Evolutionary conservation across 2,329 filamentous ascomycete genomes (phyloP), one percentile per base, ranked within the genome.

Genomic region (Eutypella sp.): DNA sequence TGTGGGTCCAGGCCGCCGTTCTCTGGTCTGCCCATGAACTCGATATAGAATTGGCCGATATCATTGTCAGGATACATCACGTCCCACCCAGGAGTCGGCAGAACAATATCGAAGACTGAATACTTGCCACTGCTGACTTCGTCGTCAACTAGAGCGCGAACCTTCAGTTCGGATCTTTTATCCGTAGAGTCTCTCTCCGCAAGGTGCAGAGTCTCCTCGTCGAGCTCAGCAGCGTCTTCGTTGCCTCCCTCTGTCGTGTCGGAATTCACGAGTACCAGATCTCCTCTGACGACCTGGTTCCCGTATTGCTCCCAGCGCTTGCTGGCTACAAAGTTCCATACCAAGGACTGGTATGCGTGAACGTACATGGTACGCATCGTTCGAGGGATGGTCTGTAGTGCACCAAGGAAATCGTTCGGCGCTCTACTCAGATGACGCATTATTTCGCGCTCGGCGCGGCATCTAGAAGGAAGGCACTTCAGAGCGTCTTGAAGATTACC

Each of bases 311-410:
- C 79, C 85, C 89, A 95, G 40, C 93, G 85, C 56, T 85, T 82
- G 53, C 87, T 89, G 2, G 82, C 88, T 11, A 82, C 87, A 54
- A 82, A 80, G 69, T 99, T 99, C 92, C 92, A 99, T 8, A 99
- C 84, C 31, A 90, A 79, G 5, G 88, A 95, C 66, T 99, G 93
- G 67, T 96, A 97, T 5, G 93, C 92, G 65, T 99, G 93, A 15
- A 96, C 84, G 63, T 97, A 99, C 87, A 99, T 96, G 47, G 89
- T 80, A 37, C 90, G 81, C 57, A 97, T 74, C 41, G 87, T 89
- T 16, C 91, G 79, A 20, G 86, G 87, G 51, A 99, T 91, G 44
- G 79, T 77, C 60, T 85, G 79, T 42, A 99, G 68, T 1, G 93
- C 89, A 20, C 91, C 91, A 48, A 88, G 76, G 63, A 81, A 93